phyloP scores from a whole-genome alignment of 208 protist genomes.

The Leishmania amazonensis region DNA sequence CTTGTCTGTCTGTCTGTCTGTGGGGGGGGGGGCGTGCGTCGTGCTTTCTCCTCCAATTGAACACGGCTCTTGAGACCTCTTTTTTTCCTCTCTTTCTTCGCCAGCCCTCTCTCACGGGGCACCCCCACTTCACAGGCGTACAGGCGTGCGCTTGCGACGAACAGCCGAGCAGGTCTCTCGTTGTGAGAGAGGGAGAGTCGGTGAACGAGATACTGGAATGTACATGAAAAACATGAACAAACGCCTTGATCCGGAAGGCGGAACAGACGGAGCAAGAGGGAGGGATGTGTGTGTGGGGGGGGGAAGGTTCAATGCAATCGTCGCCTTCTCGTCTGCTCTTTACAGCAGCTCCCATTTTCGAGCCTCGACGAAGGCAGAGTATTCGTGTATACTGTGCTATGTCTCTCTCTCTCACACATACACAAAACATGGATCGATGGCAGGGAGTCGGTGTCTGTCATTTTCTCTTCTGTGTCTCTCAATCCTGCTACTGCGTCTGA shows the following conservation, averaged over 20 bases:
- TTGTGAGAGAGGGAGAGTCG: neutral
- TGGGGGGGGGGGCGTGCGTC: no score
- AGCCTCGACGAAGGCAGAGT: neutral
- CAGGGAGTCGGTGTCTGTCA: neutral
- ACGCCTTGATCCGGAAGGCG: no score
- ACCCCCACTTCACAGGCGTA: neutral
- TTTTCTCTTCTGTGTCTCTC: neutral
- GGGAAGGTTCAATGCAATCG: neutral
- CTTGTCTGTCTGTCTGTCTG: neutral
- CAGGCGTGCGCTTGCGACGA: neutral
- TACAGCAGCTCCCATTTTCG: neutral
- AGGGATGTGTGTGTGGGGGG: neutral
- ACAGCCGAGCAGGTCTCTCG: neutral
- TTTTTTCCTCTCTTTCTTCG: neutral
- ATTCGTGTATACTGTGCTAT: neutral
- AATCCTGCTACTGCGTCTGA: neutral
- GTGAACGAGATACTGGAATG: no score
- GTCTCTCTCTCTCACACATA: neutral
- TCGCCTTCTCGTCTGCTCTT: neutral
- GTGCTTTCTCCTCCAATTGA: neutral
- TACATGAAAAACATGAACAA: no score
- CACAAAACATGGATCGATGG: neutral
- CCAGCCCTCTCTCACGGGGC: neutral
- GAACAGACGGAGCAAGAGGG: neutral
- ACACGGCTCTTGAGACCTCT: neutral